These are phyloP conservation scores for Botrytis fabae DNA, from an alignment of 2,329 filamentous ascomycete species.

Conservation along the genomic window DNA sequence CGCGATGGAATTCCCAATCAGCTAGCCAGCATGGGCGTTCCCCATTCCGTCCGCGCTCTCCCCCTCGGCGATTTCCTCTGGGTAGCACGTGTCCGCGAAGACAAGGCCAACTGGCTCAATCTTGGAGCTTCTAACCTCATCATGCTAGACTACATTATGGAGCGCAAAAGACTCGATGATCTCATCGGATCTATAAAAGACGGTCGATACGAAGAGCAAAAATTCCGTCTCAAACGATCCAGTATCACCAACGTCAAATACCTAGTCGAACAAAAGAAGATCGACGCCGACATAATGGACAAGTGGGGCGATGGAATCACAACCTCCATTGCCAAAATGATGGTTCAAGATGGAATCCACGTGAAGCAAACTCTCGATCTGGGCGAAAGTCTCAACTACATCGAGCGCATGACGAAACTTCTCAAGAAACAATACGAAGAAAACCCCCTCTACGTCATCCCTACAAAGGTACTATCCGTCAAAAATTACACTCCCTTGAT, in stretches of 20 bases:
- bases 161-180: conserved; percentile 79
- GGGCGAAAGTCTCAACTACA: conserved; percentile 75
- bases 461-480: conserved; percentile 61
- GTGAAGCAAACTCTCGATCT: conserved; percentile 73
- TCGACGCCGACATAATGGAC: conserved; percentile 54
- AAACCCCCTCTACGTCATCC: conserved; percentile 61
- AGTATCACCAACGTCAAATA: conserved; percentile 78
- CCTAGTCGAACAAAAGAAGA: conserved; percentile 70
- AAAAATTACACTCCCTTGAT: conserved; percentile 67
- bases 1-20: conserved; percentile 73
- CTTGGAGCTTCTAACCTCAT: conserved; percentile 68
- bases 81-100: conserved; percentile 67
- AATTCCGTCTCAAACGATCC: conserved; percentile 72
- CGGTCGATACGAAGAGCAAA: conserved; percentile 80
- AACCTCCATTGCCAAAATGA: conserved; percentile 73
- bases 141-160: conserved; percentile 77
- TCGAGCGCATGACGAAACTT: conserved; percentile 69
- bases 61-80: conserved; percentile 76
- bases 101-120: conserved; percentile 48
- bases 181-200: conserved; percentile 80
- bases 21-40: conserved; percentile 58
- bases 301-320: conserved; percentile 71
- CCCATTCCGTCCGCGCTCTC: conserved; percentile 56
- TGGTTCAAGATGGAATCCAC: conserved; percentile 78
- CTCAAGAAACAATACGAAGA: conserved; percentile 65